Percentiles rank a stretch among this genome's conserved stretches.
phyloP scores from a whole-genome alignment of 2,329 filamentous ascomycete species.

The Metarhizium humberi region DNA sequence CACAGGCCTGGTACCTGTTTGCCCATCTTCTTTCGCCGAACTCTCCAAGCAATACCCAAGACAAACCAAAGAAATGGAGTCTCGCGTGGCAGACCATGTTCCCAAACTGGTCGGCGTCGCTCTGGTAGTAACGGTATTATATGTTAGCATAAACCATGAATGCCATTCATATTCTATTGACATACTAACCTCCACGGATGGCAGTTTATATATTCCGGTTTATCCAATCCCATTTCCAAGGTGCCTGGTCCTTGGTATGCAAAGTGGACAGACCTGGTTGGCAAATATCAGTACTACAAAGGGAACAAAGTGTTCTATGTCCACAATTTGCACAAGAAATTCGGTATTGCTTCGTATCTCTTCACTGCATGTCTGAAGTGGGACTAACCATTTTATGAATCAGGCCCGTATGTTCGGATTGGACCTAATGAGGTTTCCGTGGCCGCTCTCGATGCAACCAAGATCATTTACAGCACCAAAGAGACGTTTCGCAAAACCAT shows the following conservation, averaged over 20 bases:
- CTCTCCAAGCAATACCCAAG: not conserved
- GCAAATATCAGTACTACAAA: constrained; percentile 10
- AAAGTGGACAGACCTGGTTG: constrained; percentile 11
- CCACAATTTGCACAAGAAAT: constrained; percentile 14
- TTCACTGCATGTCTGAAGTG: not conserved
- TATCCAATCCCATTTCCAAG: constrained; percentile 7
- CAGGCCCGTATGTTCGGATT: constrained; percentile 17
- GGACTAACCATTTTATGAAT: not conserved
- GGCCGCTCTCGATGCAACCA: constrained; percentile 12
- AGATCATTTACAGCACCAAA: constrained; percentile 22
- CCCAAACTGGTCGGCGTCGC: not conserved
- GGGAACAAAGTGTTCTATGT: constrained; percentile 11
- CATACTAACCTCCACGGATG: not conserved
- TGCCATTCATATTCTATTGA: not conserved
- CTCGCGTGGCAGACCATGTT: not conserved
- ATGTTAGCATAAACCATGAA: not conserved
- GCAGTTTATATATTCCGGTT: not conserved
- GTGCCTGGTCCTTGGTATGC: constrained; percentile 17
- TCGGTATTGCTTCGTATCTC: constrained; percentile 8
- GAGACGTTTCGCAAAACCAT: constrained; percentile 16
- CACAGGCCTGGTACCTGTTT: not conserved
- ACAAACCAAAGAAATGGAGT: not conserved
- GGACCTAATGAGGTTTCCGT: constrained; percentile 14
- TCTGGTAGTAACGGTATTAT: not conserved
- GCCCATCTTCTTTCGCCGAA: not conserved